Base-by-base conservation (phyloP, 2,329 filamentous ascomycete species). In the Aspergillus bombycis region DNA sequence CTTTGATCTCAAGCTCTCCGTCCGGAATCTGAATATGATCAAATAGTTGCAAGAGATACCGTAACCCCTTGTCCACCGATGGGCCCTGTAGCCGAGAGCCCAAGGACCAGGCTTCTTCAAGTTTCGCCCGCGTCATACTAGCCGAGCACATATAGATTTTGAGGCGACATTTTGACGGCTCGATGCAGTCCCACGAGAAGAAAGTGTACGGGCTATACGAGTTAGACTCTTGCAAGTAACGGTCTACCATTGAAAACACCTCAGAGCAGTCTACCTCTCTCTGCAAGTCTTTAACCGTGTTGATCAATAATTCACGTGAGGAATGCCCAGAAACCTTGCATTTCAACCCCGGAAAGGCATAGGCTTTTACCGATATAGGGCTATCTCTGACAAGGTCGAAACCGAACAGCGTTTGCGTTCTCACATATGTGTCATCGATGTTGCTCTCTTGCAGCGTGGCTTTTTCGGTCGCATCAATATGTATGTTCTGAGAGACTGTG, bases 301-400 rank as follows among this genome's bases (percentile, higher is more conserved):
- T 30, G 48, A 10, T 10, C 48, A 52, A 34, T 19, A 52, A n/a
- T n/a, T 8, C 19, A 10, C 19, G 48, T 6, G 48, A 52, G 32
- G 48, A 52, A 9, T n/a, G 30, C 1, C 50, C 50, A 16, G 38
- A 55, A 43, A 56, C 36, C 23, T 60, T 23, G 45, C 58, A 63
- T 38, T 68, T 68, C 30, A 66, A 21, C 1, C 46, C 62, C 2
- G 66, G 66, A 36, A 71, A 70, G 7, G 60, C 63, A 43, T 71
- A 70, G 0, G 65, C 68, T 46, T 71, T 70, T 26, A 71, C 63
- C 3, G 58, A 57, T 5, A 70, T 60, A 1, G 11, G 11, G 1
- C 53, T 46, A 0, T 28, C 23, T 45, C 63, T 63, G 6, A 71
- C 19, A 32, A 52, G 11, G 5, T 52, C 48, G 19, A 34, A 34